These are phyloP conservation scores for Acanthamoeba healyi DNA, from an alignment of 208 protist species.

Conservation along the genomic window DNA sequence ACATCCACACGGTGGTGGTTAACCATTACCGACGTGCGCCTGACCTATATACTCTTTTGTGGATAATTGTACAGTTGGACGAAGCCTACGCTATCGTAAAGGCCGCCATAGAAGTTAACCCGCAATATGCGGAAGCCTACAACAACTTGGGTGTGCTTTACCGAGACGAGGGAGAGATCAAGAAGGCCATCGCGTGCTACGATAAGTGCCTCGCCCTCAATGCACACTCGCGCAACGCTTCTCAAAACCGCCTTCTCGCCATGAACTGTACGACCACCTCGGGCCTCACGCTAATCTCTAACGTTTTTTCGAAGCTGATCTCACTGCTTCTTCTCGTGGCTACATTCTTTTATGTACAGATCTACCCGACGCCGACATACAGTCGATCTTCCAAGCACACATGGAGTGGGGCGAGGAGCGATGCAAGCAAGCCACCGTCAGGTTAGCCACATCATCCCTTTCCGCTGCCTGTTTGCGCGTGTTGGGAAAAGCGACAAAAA, in stretches of 20 bases:
- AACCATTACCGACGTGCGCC: background rate
- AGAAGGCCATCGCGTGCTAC: constrained; percentile 75
- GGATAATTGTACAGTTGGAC: constrained; percentile 66
- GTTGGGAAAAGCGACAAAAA: no score
- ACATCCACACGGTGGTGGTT: background rate
- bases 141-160: constrained; percentile 87
- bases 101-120: constrained; percentile 71
- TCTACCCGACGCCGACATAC: background rate
- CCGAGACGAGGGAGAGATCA: constrained; percentile 80
- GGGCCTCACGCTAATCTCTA: background rate
- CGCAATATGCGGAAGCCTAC: constrained; percentile 74
- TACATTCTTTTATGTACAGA: background rate
- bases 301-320: background rate
- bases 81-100: constrained; percentile 50
- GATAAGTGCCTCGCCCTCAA: constrained; percentile 69
- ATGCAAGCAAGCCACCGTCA: constrained; percentile 5
- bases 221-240: constrained; percentile 67
- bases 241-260: constrained; percentile 77
- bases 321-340: background rate
- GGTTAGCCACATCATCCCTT: background rate
- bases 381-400: background rate
- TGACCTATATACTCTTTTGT: constrained; percentile 21
- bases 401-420: constrained; percentile 19
- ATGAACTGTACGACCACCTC: constrained; percentile 74
- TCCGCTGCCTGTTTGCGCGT: background rate